phyloP scores from a whole-genome alignment of 768 basidiomycete genomes.

The Boletus huronensis region DNA sequence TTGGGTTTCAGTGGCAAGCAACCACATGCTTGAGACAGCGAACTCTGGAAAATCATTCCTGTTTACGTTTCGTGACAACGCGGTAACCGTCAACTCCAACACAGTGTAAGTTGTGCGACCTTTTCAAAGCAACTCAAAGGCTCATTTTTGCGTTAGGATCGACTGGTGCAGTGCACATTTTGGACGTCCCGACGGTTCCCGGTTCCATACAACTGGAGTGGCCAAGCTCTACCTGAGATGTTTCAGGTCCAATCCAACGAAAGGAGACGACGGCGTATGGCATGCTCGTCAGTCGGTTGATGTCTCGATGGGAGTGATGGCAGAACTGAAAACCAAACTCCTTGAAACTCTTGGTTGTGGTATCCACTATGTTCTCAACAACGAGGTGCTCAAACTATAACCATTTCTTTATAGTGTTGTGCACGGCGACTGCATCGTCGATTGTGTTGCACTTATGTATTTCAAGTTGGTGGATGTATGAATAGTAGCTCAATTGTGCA shows the following conservation, averaged over 20 bases:
- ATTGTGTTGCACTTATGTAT: not conserved
- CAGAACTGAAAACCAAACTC: constrained; percentile 17
- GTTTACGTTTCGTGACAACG: constrained; percentile 7
- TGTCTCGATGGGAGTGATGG: constrained; percentile 23
- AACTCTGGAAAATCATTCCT: constrained; percentile 18
- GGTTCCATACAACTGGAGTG: constrained; percentile 15
- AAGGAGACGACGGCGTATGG: constrained; percentile 19
- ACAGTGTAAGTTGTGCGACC: constrained; percentile 8
- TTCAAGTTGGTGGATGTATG: not conserved
- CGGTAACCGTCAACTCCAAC: constrained; percentile 24
- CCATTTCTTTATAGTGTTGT: not conserved
- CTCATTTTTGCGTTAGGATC: constrained; percentile 7
- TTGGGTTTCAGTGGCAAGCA: constrained; percentile 19
- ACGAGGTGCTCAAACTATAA: not conserved
- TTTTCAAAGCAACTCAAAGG: not conserved
- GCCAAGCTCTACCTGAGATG: constrained; percentile 20
- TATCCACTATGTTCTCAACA: constrained; percentile 5
- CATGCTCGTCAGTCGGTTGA: constrained; percentile 17
- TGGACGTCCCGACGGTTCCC: constrained; percentile 17
- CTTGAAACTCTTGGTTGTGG: constrained; percentile 14
- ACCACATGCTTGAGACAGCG: constrained; percentile 16
- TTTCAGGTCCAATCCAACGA: constrained; percentile 25
- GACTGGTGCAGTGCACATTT: constrained; percentile 25
- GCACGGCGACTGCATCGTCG: not conserved
- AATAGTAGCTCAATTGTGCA: no score